Evolutionary conservation across 2,329 filamentous ascomycete species (phyloP).

Genomic region (Atkinsonella texensis): DNA sequence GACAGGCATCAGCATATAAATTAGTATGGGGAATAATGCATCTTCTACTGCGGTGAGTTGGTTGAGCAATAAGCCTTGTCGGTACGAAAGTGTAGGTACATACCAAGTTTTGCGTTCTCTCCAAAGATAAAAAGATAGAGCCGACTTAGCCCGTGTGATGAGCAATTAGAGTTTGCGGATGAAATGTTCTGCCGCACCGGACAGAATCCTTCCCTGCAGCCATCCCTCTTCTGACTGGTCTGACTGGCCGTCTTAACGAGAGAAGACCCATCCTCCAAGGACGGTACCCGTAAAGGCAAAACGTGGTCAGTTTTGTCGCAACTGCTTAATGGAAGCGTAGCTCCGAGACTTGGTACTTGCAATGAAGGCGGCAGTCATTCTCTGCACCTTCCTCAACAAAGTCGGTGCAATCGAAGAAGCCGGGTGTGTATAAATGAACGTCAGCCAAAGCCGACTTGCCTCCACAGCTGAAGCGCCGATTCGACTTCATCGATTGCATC

Average conservation of each 20-base stretch:
- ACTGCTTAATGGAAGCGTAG: neutral
- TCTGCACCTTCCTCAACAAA: neutral
- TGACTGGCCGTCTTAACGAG: neutral
- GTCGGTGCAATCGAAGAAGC: neutral
- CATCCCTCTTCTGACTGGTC: neutral
- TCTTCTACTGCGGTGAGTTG: too few relatives aligned
- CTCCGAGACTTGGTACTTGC: neutral
- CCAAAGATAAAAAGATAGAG: slow-evolving; percentile 3
- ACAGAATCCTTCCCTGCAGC: neutral
- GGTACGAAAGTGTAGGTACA: too few relatives aligned
- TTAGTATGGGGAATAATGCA: too few relatives aligned
- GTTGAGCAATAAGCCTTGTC: too few relatives aligned
- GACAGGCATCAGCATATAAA: too few relatives aligned
- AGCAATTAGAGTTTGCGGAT: slow-evolving; percentile 5
- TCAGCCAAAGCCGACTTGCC: neutral
- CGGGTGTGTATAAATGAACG: neutral
- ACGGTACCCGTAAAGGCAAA: neutral
- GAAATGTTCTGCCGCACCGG: slow-evolving; percentile 8
- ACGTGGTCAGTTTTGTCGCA: slow-evolving; percentile 3
- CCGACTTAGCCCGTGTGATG: neutral
- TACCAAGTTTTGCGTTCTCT: too few relatives aligned
- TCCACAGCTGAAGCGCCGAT: neutral
- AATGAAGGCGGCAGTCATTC: neutral
- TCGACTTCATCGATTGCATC: neutral
- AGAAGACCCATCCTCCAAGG: neutral